Percentiles rank a stretch among this genome's conserved stretches.
These are phyloP conservation scores for Cantharellus cinnabarinus DNA, from an alignment of 768 basidiomycete genomes.

Conservation along the genomic window DNA sequence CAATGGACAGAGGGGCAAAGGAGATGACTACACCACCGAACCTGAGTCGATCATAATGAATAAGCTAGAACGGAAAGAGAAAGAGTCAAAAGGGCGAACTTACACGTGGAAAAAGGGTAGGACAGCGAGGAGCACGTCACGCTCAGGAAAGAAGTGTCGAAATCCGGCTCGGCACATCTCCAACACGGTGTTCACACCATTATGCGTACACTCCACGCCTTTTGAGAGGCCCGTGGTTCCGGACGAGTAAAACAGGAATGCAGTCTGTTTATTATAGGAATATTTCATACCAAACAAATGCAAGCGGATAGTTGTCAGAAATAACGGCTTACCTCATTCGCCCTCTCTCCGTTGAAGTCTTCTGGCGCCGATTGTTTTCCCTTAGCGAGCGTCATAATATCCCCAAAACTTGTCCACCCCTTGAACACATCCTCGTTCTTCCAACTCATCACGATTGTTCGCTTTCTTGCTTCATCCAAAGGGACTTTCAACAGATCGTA, in stretches of 20 bases:
- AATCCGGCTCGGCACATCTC: neutral
- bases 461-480: slow-evolving; percentile 29
- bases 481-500: slow-evolving; percentile 33
- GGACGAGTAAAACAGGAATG: slow-evolving; percentile 6
- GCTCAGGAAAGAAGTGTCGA: neutral
- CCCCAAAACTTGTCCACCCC: neutral
- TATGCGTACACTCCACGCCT: slow-evolving; percentile 25
- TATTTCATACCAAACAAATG: no score
- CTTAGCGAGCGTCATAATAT: neutral
- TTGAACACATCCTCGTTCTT: slow-evolving; percentile 1
- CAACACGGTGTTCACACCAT: neutral
- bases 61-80: neutral
- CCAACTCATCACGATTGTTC: slow-evolving; percentile 33
- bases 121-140: neutral
- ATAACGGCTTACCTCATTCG: neutral
- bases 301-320: no score
- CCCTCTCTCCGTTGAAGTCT: neutral
- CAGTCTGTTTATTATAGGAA: slow-evolving; percentile 23
- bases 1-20: neutral
- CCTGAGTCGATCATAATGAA: neutral
- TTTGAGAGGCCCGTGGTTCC: slow-evolving; percentile 70
- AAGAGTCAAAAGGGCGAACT: neutral
- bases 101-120: slow-evolving; percentile 8
- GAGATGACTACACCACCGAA: neutral
- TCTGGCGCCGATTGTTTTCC: slow-evolving; percentile 23